Percentiles rank a stretch among this genome's conserved stretches.
Conservation (phyloP, 2,329 filamentous ascomycete species). For the Colletotrichum magnum region DNA sequence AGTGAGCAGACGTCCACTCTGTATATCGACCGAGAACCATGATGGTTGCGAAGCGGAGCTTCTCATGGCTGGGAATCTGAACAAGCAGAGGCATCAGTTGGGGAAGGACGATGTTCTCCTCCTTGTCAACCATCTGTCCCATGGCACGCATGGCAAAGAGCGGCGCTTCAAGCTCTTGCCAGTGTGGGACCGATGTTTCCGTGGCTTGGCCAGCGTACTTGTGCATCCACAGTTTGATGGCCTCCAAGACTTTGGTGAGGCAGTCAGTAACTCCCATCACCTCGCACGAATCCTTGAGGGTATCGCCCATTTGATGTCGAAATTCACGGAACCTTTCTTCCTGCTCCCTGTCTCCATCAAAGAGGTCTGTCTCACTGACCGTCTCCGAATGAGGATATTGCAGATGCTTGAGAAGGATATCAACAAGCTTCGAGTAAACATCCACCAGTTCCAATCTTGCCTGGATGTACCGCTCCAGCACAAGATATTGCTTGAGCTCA, state of each 20-base stretch:
- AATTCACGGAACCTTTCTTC: slow-evolving; percentile 99
- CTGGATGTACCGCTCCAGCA: slow-evolving; percentile 89
- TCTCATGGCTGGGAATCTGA: slow-evolving; percentile 95
- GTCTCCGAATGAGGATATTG: slow-evolving; percentile 86
- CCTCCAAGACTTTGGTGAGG: slow-evolving; percentile 86
- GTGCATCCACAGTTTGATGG: slow-evolving; percentile 90
- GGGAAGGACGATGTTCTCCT: slow-evolving; percentile 88
- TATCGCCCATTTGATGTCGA: slow-evolving; percentile 96
- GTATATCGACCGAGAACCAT: slow-evolving; percentile 98
- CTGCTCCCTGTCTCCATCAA: slow-evolving; percentile 94
- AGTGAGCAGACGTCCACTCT: slow-evolving; percentile 96
- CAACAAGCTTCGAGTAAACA: slow-evolving; percentile 89
- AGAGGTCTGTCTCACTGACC: slow-evolving; percentile 84
- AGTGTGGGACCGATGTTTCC: slow-evolving; percentile 84
- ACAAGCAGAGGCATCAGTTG: slow-evolving; percentile 94
- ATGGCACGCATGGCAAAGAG: slow-evolving; percentile 96
- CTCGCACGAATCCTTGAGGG: slow-evolving; percentile 95
- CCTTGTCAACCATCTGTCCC: slow-evolving; percentile 93
- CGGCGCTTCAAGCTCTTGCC: slow-evolving; percentile 96
- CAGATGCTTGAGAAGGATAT: slow-evolving; percentile 91
- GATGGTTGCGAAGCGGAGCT: slow-evolving; percentile 97
- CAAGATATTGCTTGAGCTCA: slow-evolving; percentile 96
- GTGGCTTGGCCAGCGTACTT: slow-evolving; percentile 84
- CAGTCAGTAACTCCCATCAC: slow-evolving; percentile 96
- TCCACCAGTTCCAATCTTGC: slow-evolving; percentile 83